Evolutionary conservation across 768 basidiomycete species (phyloP), one percentile per base, ranked within the genome.

Genomic region (Mycena pura): DNA sequence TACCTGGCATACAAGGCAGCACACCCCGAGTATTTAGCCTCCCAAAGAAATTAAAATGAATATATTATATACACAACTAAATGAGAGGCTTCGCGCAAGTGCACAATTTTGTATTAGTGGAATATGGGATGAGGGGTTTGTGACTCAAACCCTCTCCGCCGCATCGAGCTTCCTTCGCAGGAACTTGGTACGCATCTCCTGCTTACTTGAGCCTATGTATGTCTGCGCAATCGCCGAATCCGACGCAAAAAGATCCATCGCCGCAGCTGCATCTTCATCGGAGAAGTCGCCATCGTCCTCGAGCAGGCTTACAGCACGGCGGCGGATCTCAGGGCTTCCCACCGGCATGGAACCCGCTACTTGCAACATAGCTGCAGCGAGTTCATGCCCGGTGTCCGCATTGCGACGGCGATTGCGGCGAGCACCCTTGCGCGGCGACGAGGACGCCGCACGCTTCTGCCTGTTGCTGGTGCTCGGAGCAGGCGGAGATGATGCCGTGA

Each of bases 231-330:
- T 24, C 5, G 38, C 21, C 1, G 22, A 47, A 10, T 63, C 39
- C 56, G 52, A 39, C 36, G 39, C 25, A 41, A 63, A 58, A 5
- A 63, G 36, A 4, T 19, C 24, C 56, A 63, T 53, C 6, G 50
- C 50, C 8, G 3, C 25, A 4, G 34, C 38, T 27, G 25, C 25
- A 15, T 63, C 61, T 13, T 57, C 28, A 21, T 50, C 47, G 1
- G 55, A 51, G 21, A 63, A 57, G 6, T 63, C 61, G 4, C 21
- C 47, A 31, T 63, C 61, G 1, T 63, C 61, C 40, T 63, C 55
- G 46, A 63, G 27, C 22, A 57, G 8, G 24, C 38, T 25, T 11
- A 63, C 21, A 5, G 61, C 61, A 3, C 21, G 6, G n/a, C n/a
- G 5, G n/a, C 55, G 48, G 21, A 55, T 29, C 41, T 57, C 54